A percentile compares a stretch with the other conserved stretches of the same genome.
These are phyloP conservation scores for Diplodia corticola DNA, from an alignment of 2,329 filamentous ascomycete genomes.

Conservation along the genomic window DNA sequence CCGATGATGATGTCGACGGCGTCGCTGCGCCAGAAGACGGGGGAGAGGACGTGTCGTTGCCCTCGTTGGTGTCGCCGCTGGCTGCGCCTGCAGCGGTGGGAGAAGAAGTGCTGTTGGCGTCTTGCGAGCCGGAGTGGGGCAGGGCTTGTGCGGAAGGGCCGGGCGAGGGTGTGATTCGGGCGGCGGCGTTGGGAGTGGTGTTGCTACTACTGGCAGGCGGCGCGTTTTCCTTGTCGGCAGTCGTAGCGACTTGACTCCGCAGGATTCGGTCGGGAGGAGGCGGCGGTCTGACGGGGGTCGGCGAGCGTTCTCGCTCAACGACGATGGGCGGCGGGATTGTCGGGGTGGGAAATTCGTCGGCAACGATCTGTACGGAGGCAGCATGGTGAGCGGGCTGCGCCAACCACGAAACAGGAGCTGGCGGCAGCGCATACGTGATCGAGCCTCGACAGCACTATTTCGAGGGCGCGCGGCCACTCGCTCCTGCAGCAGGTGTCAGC, in stretches of 20 bases:
- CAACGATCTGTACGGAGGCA: conserved; percentile 61
- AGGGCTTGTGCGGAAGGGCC: conserved; percentile 46
- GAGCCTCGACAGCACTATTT: conserved; percentile 65
- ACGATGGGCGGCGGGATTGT: conserved; percentile 51
- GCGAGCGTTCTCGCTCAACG: conserved; percentile 41
- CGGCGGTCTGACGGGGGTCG: conserved; percentile 27
- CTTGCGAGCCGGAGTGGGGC: conserved; percentile 32
- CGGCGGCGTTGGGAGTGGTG: background rate
- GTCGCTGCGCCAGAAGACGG: background rate
- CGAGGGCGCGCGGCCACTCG: conserved; percentile 68
- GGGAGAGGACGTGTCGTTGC: background rate
- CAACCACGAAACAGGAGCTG: background rate
- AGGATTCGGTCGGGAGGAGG: conserved; percentile 20
- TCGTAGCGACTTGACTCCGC: conserved; percentile 51
- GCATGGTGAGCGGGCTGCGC: conserved; percentile 10
- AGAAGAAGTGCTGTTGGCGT: background rate
- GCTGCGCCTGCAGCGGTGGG: background rate
- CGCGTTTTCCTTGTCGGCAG: conserved; percentile 69
- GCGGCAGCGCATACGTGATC: conserved; percentile 56
- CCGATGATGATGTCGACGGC: background rate
- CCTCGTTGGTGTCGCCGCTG: background rate
- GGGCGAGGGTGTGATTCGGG: conserved; percentile 29
- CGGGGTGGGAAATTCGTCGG: conserved; percentile 70
- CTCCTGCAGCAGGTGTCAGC: conserved; percentile 53
- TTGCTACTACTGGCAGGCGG: conserved; percentile 42